These are phyloP conservation scores for Termitomyces sp. DNA, from an alignment of 768 basidiomycete genomes.

Conservation along the genomic window DNA sequence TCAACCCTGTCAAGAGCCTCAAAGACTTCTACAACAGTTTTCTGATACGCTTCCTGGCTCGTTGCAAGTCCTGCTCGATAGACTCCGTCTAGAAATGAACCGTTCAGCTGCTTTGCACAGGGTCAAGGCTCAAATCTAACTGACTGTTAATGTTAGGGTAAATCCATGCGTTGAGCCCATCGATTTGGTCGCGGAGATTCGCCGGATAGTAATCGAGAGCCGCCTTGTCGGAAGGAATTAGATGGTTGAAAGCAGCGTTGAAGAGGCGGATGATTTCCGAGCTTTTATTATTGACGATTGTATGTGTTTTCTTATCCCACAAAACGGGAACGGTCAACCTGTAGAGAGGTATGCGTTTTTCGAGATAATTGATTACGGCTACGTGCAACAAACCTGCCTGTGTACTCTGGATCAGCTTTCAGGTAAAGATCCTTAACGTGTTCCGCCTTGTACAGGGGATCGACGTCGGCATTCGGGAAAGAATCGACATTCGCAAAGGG, in stretches of 20 bases:
- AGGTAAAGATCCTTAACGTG: slow-evolving; percentile 86
- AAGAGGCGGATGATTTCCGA: slow-evolving; percentile 94
- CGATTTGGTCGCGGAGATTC: slow-evolving; percentile 67
- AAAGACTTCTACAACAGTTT: slow-evolving; percentile 45
- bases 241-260: slow-evolving; percentile 77
- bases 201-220: slow-evolving; percentile 75
- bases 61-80: slow-evolving; percentile 89
- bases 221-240: slow-evolving; percentile 61
- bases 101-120: neutral
- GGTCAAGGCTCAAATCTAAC: slow-evolving; percentile 16
- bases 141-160: slow-evolving; percentile 81
- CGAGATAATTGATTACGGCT: neutral
- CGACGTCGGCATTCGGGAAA: slow-evolving; percentile 69
- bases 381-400: slow-evolving; percentile 45
- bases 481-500: slow-evolving; percentile 68
- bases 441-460: slow-evolving; percentile 64
- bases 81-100: slow-evolving; percentile 57
- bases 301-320: slow-evolving; percentile 86
- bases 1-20: slow-evolving; percentile 79
- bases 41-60: slow-evolving; percentile 74
- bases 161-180: slow-evolving; percentile 80
- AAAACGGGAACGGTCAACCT: slow-evolving; percentile 87
- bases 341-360: neutral
- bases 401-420: slow-evolving; percentile 64
- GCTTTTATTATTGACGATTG: slow-evolving; percentile 94